These are phyloP conservation scores for Termitomyces sp. DNA, from an alignment of 768 basidiomycete genomes.

Conservation along the genomic window DNA sequence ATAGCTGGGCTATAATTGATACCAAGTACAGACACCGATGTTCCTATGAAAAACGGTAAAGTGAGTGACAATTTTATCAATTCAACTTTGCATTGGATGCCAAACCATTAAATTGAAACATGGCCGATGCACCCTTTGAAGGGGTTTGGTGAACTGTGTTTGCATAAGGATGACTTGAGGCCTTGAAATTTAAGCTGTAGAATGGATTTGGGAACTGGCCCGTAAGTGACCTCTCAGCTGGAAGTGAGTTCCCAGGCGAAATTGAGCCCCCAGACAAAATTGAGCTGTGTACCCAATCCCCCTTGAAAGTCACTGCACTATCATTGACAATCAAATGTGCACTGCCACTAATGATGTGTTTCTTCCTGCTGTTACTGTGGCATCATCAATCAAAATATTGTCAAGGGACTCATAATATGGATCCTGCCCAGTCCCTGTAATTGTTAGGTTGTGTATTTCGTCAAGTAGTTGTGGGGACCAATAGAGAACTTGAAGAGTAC, in stretches of 20 bases:
- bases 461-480: not conserved
- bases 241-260: too few species aligned
- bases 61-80: not conserved
- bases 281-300: not conserved
- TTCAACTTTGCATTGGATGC: not conserved
- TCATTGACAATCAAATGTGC: not conserved
- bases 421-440: not conserved
- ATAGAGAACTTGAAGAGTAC: not conserved
- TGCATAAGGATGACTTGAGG: not conserved
- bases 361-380: not conserved
- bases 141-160: not conserved
- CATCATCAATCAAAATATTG: not conserved
- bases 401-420: not conserved
- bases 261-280: too few species aligned
- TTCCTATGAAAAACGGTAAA: not conserved
- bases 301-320: not conserved
- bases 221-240: too few species aligned
- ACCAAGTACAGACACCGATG: not conserved
- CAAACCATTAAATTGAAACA: not conserved
- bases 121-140: not conserved
- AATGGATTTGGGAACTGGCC: too few species aligned
- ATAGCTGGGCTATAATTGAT: too few species aligned
- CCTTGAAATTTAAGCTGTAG: too few species aligned
- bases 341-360: not conserved
- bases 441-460: not conserved